These are phyloP conservation scores for Blastomyces parvus DNA, from an alignment of 2,329 filamentous ascomycete genomes.

Conservation along the genomic window DNA sequence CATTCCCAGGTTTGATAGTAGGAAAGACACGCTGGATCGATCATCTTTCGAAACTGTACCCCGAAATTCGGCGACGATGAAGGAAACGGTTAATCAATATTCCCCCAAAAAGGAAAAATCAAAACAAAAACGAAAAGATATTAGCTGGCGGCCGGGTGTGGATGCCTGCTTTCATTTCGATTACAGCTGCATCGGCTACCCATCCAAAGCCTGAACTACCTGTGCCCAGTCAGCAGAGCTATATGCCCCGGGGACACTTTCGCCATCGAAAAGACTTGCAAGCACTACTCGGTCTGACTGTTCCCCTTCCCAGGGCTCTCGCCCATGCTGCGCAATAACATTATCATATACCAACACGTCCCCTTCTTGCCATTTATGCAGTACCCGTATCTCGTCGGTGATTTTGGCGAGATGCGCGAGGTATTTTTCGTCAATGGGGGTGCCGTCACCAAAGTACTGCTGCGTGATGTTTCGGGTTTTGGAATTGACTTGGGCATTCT, in stretches of 20 bases:
- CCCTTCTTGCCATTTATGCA: conserved; percentile 40
- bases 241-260: conserved; percentile 38
- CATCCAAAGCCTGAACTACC: conserved; percentile 38
- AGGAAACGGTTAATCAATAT: no score
- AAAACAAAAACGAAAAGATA: no score
- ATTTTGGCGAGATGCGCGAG: conserved; percentile 23
- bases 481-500: conserved; percentile 24
- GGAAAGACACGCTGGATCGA: neutral
- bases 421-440: neutral
- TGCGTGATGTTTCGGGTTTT: conserved; percentile 20
- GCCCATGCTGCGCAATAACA: conserved; percentile 39
- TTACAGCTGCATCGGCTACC: conserved; percentile 3
- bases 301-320: conserved; percentile 39
- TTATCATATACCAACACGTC: conserved; percentile 45
- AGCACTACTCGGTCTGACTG: conserved; percentile 30
- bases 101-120: no score
- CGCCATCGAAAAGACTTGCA: conserved; percentile 42
- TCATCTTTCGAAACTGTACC: neutral
- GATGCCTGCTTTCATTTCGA: neutral
- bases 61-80: no score
- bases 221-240: conserved; percentile 38
- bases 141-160: no score
- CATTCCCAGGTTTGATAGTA: no score
- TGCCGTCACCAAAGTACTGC: conserved; percentile 10
- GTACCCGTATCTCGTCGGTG: conserved; percentile 42